Percentiles rank a stretch among this genome's conserved stretches.
These are phyloP conservation scores for Tuber melanosporum DNA, from an alignment of 495 filamentous ascomycete species.

Conservation along the genomic window DNA sequence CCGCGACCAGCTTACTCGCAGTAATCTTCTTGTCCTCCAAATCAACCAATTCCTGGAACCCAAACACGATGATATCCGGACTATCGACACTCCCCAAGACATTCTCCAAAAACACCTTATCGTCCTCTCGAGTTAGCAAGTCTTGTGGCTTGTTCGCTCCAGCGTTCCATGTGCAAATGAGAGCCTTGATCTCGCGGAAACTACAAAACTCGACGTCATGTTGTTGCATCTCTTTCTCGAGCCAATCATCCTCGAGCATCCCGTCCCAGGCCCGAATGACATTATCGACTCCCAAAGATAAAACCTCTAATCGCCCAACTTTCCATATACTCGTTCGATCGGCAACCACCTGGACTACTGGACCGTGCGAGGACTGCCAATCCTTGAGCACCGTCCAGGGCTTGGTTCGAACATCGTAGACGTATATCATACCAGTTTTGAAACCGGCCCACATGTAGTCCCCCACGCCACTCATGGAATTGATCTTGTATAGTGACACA, in stretches of 20 bases:
- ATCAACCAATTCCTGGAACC: constrained; percentile 95
- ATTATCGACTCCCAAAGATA: constrained; percentile 85
- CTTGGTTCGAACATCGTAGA: constrained; percentile 73
- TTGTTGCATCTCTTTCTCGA: constrained; percentile 78
- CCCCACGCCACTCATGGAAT: constrained; percentile 74
- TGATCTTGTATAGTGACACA: constrained; percentile 92
- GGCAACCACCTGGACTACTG: constrained; percentile 66
- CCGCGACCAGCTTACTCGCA: constrained; percentile 58
- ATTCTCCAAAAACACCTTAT: constrained; percentile 68
- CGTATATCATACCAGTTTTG: constrained; percentile 89
- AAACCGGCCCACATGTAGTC: constrained; percentile 87
- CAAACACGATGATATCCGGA: constrained; percentile 89
- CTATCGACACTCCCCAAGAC: constrained; percentile 63
- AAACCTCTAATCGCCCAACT: constrained; percentile 74
- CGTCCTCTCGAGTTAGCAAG: constrained; percentile 59
- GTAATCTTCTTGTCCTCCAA: constrained; percentile 94
- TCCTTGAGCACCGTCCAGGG: constrained; percentile 91
- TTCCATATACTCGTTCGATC: constrained; percentile 82
- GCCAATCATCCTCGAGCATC: constrained; percentile 85
- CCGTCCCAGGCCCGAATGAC: constrained; percentile 85
- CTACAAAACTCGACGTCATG: constrained; percentile 73
- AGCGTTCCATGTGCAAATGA: constrained; percentile 92
- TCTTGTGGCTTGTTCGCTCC: constrained; percentile 82
- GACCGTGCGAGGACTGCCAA: constrained; percentile 82
- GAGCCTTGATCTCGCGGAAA: constrained; percentile 70